phyloP scores from a whole-genome alignment of 139 green algal genomes.

The Volvox africanus region DNA sequence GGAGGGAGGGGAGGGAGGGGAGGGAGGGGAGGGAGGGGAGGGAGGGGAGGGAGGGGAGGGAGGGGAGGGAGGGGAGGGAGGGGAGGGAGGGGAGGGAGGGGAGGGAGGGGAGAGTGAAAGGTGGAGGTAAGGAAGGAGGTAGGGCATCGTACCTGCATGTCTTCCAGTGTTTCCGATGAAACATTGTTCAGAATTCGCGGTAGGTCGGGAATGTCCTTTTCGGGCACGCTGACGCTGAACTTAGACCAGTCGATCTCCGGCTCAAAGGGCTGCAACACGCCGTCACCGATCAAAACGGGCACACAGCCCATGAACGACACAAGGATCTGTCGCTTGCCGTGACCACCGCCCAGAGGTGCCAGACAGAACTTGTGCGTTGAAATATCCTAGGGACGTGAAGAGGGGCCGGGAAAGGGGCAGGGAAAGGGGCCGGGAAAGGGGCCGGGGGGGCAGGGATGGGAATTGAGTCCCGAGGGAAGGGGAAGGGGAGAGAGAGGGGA shows the following conservation, averaged over 20 bases:
- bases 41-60: too few relatives aligned
- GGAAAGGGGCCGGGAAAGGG: background rate
- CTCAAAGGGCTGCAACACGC: constrained; percentile 61
- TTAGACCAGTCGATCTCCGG: constrained; percentile 43
- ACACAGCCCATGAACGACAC: constrained; percentile 60
- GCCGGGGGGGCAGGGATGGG: background rate
- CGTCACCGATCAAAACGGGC: constrained; percentile 50
- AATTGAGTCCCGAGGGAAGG: background rate
- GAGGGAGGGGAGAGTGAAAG: too few relatives aligned
- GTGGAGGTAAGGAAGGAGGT: too few relatives aligned
- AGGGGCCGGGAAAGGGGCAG: too few relatives aligned
- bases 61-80: too few relatives aligned
- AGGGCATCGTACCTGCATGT: constrained; percentile 49
- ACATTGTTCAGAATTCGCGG: constrained; percentile 25
- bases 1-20: too few relatives aligned
- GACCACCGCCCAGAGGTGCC: constrained; percentile 56
- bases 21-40: too few relatives aligned
- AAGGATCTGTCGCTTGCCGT: constrained; percentile 60
- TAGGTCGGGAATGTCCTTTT: constrained; percentile 47
- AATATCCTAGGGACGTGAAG: constrained; percentile 15
- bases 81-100: too few relatives aligned
- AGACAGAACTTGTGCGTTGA: constrained; percentile 54
- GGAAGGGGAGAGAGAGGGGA: too few relatives aligned
- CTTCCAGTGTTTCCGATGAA: background rate
- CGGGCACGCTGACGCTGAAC: constrained; percentile 45